These are phyloP conservation scores for Botrytis deweyae DNA, from an alignment of 2,329 filamentous ascomycete species.

Conservation along the genomic window DNA sequence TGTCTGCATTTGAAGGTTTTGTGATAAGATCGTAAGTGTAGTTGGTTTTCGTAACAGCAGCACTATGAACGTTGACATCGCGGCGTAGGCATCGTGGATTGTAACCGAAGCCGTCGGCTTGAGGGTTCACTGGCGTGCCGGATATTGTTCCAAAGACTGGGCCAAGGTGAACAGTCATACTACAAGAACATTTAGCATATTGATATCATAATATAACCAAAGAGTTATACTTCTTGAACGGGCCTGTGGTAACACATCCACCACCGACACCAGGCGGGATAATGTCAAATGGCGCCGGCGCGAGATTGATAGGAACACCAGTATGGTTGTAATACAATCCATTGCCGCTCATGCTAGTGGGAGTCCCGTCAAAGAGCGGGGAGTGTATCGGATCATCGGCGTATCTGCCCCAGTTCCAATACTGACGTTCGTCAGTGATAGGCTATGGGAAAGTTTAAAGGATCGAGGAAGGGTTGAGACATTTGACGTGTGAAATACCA, in stretches of 20 bases:
- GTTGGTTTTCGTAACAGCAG: slow-evolving; percentile 43
- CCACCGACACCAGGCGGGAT: slow-evolving; percentile 51
- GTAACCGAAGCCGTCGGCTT: slow-evolving; percentile 38
- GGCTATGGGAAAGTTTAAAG: neutral
- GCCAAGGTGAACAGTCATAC: slow-evolving; percentile 45
- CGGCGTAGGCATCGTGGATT: slow-evolving; percentile 46
- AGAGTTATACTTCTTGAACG: slow-evolving; percentile 43
- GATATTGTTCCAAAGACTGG: slow-evolving; percentile 44
- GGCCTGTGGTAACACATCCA: slow-evolving; percentile 51
- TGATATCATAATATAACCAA: neutral
- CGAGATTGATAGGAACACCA: slow-evolving; percentile 24
- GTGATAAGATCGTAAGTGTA: slow-evolving; percentile 44
- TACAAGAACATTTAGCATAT: slow-evolving; percentile 12
- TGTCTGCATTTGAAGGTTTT: slow-evolving; percentile 36
- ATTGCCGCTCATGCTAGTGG: slow-evolving; percentile 50
- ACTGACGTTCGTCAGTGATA: slow-evolving; percentile 27
- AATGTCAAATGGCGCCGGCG: slow-evolving; percentile 31
- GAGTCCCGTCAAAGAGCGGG: slow-evolving; percentile 55
- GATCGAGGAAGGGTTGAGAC: neutral
- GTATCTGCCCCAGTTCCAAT: slow-evolving; percentile 51
- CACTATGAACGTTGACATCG: slow-evolving; percentile 42
- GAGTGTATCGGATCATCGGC: slow-evolving; percentile 46
- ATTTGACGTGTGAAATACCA: no score
- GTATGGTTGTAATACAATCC: slow-evolving; percentile 40
- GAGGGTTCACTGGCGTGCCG: slow-evolving; percentile 38